Evolutionary conservation across 2,329 filamentous ascomycete species (phyloP).

Genomic region (Ophiosphaerella herpotricha): DNA sequence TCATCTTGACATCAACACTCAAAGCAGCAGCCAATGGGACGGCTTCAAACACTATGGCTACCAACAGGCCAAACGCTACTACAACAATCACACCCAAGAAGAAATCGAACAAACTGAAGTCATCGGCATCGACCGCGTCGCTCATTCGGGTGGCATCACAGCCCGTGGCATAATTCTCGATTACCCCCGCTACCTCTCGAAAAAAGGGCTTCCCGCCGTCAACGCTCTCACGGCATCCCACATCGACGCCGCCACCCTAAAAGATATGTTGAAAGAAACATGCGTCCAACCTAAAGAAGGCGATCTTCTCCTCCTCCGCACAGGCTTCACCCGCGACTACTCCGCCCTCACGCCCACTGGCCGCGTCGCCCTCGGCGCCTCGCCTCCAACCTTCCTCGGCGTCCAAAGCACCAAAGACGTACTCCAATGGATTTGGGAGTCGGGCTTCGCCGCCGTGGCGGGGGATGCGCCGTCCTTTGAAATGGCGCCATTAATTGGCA

Average conservation of each 20-base stretch:
- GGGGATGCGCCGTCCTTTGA: slow-evolving; percentile 52
- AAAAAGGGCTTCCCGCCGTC: slow-evolving; percentile 22
- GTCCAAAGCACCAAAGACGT: slow-evolving; percentile 45
- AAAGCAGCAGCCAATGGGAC: slow-evolving; percentile 47
- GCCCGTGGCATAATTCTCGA: slow-evolving; percentile 38
- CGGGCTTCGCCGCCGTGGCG: slow-evolving; percentile 53
- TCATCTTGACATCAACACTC: slow-evolving; percentile 44
- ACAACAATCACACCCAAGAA: slow-evolving; percentile 47
- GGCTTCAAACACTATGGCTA: slow-evolving; percentile 50
- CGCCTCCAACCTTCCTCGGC: slow-evolving; percentile 45
- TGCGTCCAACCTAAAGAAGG: slow-evolving; percentile 41
- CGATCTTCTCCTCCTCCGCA: slow-evolving; percentile 36
- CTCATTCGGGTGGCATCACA: slow-evolving; percentile 36
- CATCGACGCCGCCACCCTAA: slow-evolving; percentile 27
- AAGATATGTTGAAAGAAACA: slow-evolving; percentile 42
- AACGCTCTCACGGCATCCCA: slow-evolving; percentile 26
- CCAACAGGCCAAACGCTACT: slow-evolving; percentile 49
- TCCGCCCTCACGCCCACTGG: slow-evolving; percentile 19
- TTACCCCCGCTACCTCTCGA: slow-evolving; percentile 34
- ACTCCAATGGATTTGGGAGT: slow-evolving; percentile 54
- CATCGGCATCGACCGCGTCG: slow-evolving; percentile 50
- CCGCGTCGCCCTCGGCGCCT: slow-evolving; percentile 33
- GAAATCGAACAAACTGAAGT: slow-evolving; percentile 45
- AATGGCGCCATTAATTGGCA: slow-evolving; percentile 45
- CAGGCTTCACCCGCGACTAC: slow-evolving; percentile 48